Evolutionary conservation across 2,329 filamentous ascomycete species (phyloP), one percentile per base, ranked within the genome.

Genomic region (Lecanosticta acicola): DNA sequence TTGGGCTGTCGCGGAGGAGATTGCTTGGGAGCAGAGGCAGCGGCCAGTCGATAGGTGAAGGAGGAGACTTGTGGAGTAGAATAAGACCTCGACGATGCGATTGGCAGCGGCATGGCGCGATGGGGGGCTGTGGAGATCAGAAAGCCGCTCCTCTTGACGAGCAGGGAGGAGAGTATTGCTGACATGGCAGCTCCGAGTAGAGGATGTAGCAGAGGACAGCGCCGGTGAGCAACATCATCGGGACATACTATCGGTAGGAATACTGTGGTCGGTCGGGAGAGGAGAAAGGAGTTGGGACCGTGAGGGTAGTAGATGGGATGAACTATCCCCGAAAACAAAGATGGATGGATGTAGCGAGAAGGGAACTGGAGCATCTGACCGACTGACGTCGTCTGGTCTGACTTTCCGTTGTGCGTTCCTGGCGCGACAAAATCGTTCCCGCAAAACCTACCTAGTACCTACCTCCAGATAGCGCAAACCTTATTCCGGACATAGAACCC

Each of bases 1-100:
- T 76, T 54, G 77, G 80, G 62, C 59, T 55, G 62, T 64, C 52
- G 54, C 9, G 66, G 52, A 29, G 63, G 50, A 38, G 57, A 52
- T 19, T 56, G 51, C 51, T 69, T 69, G 9, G 56, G 62, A 3
- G 64, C 56, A 9, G 65, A 58, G 11, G 66, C 60, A 11, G 66
- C 66, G 10, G 61, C 64, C 3, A 68, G 54, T 10, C 64, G 59
- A 44, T 68, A 69, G 29, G 64, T 64, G 54, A 68, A 68, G 16
- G 45, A 42, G 13, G 43, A 36, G 3, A 48, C 3, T 41, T 21
- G 32, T 34, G 35, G 4, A 17, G 35, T 8, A 16, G 8, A 18
- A 9, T 44, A 24, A 7, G 52, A 50, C 35, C 33, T 39, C 26
- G 47, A 38, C 16, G 32, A 43, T 16, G 43, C 16, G 14, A 35